Evolutionary conservation across 768 basidiomycete species (phyloP).

Genomic region (Russula virescens): DNA sequence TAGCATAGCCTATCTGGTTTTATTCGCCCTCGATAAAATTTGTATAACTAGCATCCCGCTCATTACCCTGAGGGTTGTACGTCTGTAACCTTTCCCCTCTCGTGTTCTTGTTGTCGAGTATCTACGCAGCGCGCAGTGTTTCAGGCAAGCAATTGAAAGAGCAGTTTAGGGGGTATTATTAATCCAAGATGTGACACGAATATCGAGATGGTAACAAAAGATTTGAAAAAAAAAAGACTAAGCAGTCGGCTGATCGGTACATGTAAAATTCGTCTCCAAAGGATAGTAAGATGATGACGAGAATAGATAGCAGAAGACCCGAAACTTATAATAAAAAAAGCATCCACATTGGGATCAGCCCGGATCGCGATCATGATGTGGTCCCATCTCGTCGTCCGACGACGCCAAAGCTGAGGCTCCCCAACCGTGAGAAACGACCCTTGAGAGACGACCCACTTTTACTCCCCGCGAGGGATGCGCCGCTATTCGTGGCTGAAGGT

Average conservation of each 20-base stretch:
- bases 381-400: constrained; percentile 41
- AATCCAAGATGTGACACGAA: constrained; percentile 1
- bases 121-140: neutral
- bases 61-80: neutral
- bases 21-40: neutral
- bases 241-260: constrained; percentile 3
- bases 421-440: constrained; percentile 71
- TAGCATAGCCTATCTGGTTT: constrained; percentile 5
- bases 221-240: neutral
- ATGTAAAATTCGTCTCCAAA: constrained; percentile 1
- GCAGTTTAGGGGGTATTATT: constrained; percentile 9
- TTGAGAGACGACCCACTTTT: constrained; percentile 63
- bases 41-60: constrained; percentile 10
- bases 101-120: neutral
- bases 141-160: neutral
- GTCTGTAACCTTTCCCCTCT: neutral
- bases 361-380: constrained; percentile 2
- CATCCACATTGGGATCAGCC: neutral
- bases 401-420: constrained; percentile 69
- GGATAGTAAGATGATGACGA: neutral
- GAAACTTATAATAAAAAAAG: neutral
- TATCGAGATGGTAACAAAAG: neutral
- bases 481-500: constrained; percentile 32
- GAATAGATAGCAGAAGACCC: neutral
- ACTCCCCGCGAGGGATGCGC: constrained; percentile 59